Conservation (phyloP, 768 basidiomycete species). For the Gymnopilus junonius region DNA sequence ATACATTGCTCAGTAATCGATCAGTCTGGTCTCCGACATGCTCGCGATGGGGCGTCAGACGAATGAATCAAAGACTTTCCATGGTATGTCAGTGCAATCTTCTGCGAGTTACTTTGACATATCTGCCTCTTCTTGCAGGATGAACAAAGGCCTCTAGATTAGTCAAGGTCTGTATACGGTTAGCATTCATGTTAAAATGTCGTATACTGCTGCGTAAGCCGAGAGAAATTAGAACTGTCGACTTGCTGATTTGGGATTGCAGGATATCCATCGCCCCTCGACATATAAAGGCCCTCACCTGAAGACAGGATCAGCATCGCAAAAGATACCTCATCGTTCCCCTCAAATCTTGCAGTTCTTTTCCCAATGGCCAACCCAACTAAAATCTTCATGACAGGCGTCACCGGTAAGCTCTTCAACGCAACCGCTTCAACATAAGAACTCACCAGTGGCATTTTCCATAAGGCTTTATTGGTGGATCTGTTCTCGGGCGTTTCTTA, state of each 20-base stretch:
- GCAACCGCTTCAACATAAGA: background rate
- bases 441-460: background rate
- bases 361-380: background rate
- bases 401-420: background rate
- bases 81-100: background rate
- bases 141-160: background rate
- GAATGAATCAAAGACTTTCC: background rate
- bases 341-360: background rate
- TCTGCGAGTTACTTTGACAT: background rate
- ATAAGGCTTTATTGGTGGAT: conserved; percentile 52
- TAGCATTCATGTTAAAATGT: background rate
- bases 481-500: conserved; percentile 46
- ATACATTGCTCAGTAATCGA: background rate
- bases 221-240: background rate
- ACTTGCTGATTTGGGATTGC: background rate
- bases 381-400: background rate
- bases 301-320: background rate
- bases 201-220: background rate
- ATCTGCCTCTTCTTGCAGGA: background rate
- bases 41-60: background rate
- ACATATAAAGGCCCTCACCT: background rate
- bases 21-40: background rate
- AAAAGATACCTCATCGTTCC: background rate
- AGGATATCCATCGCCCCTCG: background rate
- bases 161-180: background rate